Base-by-base conservation (phyloP, 2,329 filamentous ascomycete genomes). In the Blastomyces gilchristii region DNA sequence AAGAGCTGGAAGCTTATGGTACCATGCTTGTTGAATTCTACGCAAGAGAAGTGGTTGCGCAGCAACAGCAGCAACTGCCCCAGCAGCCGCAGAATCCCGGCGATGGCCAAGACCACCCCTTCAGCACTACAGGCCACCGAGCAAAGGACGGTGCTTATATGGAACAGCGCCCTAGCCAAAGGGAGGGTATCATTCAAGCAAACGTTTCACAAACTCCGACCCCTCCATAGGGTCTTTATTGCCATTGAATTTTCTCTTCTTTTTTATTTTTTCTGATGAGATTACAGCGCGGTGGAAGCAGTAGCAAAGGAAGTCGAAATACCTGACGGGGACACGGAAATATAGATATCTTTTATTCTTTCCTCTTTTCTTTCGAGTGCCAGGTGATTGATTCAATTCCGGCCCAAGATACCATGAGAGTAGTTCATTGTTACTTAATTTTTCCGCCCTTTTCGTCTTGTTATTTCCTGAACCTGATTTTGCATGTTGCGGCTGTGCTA, bases 1-100 rank as follows among this genome's bases (percentile, higher is more conserved):
- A 97, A 77, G 93, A 97, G 71, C 84, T 99, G 64, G 94, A 99
- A 75, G 91, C 91, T 0, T 99, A 99, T 70, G 94, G 91, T 5
- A 99, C 94, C 0, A 97, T 97, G 93, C 81, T 99, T 14, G 94
- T 99, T 18, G 93, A 97, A 72, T 99, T 97, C 72, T 99, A 97
- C 72, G 93, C 91, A 0, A 83, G 93, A 62, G 94, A 99, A 74
- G 87, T 97, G 18, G 84, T 96, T 34, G 80, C 85, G 34, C 86
- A 88, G 69, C 79, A 81, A 66, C 80, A 83, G 39, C 70, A 71
- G 34, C 69, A 71, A 22, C 52, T 68, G 31, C 28, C 16, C 16
- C 62, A 62, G 54, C 45, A 62, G 34, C 53, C 53, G n/a, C 53
- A 41, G 4, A 39, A 12, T 25, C 34, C 16, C 18, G 53, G n/a